These are phyloP conservation scores for Populus deltoides DNA, from an alignment of 345 rosid genomes.

Conservation along the genomic window DNA sequence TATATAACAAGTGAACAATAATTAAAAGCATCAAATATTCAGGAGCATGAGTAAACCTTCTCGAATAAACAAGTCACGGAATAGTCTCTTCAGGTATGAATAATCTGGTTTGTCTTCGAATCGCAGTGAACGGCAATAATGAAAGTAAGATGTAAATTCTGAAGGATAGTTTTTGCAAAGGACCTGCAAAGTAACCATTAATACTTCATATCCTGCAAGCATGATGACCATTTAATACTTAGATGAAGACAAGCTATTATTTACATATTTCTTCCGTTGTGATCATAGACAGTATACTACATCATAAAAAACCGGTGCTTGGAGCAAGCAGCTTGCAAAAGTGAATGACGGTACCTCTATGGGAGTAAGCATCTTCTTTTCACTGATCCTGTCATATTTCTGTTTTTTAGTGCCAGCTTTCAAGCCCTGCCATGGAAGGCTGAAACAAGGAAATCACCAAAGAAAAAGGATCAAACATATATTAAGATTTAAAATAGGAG, in stretches of 20 bases:
- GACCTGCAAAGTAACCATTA: constrained; percentile 35
- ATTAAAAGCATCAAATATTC: neutral
- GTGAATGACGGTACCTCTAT: constrained; percentile 57
- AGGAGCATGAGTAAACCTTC: constrained; percentile 50
- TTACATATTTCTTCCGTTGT: neutral
- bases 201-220: neutral
- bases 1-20: neutral
- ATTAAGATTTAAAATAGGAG: neutral
- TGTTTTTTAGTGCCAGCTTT: constrained; percentile 96
- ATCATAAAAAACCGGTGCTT: neutral
- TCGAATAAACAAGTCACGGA: constrained; percentile 84
- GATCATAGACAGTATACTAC: neutral
- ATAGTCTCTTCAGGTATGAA: constrained; percentile 86
- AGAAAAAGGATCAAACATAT: constrained; percentile 13
- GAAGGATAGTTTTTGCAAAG: constrained; percentile 87
- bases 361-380: constrained; percentile 86
- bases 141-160: constrained; percentile 89
- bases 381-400: constrained; percentile 94
- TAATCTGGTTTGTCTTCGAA: constrained; percentile 98
- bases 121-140: constrained; percentile 85
- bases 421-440: constrained; percentile 98
- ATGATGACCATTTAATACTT: neutral
- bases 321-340: neutral
- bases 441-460: constrained; percentile 31
- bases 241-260: neutral